Base-by-base conservation (phyloP, 139 green algal genomes). In the Mychonastes homosphaera region DNA sequence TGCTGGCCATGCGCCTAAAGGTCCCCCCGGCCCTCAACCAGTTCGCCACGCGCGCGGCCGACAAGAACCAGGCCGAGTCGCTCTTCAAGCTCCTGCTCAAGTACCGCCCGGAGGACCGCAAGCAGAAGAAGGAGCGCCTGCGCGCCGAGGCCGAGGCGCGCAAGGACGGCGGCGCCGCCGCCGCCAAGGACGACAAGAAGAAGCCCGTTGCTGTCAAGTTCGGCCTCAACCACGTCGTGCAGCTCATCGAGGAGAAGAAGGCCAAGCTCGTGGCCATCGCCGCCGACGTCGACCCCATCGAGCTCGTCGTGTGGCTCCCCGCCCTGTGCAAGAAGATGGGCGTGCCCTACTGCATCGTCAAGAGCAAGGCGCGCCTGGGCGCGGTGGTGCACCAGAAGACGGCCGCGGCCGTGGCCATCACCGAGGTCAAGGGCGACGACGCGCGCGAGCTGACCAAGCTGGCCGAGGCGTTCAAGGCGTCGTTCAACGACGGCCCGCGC, bases 41-140 rank as follows among this genome's bases (percentile, higher is more conserved):
- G 68, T 84, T 83, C 34, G 55, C 75, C 2, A 79, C 66, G 39
- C 69, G 67, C 63, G 56, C 76, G 35, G 36, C 91, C 60, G 87
- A 95, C 71, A 90, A 95, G 78, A 96, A 94, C 84, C 67, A 84
- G 53, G 91, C 91, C 28, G 70, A 87, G 72, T 87, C 74, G 19
- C 57, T 97, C 30, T 97, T 98, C 84, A 97, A 96, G 81, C 79
- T 99, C 70, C 76, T 98, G 65, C 67, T 98, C 43, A 99, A 99
- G 85, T 99, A 94, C 79, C 62, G 91, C 16, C 91, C 91, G n/a
- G 91, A 98, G 80, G 87, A 95, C 82, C 90, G 91, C 76, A 87
- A 87, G 44, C 78, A 88, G 64, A 98, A 98, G 90, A 87, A 85
- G 64, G 84, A 93, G 72, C 76, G 92, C 19, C 79, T 97, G 54